A percentile compares a stretch with the other conserved stretches of the same genome.
These are phyloP conservation scores for Moringa oleifera DNA, from an alignment of 345 rosid genomes.

Conservation along the genomic window DNA sequence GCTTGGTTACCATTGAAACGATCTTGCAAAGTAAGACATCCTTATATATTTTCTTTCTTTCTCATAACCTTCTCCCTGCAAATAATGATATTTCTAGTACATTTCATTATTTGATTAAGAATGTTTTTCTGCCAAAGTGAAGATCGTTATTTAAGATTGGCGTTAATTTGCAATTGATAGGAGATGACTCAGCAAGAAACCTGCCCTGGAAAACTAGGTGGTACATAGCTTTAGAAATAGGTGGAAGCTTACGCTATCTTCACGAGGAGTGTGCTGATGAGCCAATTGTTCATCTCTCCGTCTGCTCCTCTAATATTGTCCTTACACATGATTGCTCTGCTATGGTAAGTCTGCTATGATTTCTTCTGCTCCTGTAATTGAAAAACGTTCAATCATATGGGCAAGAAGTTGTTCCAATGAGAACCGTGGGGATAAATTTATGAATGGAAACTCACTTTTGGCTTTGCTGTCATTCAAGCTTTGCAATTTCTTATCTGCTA, in stretches of 20 bases:
- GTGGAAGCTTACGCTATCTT: constrained; percentile 40
- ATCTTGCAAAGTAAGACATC: constrained; percentile 24
- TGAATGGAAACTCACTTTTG: constrained; percentile 4
- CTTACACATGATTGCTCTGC: constrained; percentile 25
- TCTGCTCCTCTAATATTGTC: constrained; percentile 26
- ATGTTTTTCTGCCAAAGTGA: too few species aligned
- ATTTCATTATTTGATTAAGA: too few species aligned
- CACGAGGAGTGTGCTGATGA: constrained; percentile 49
- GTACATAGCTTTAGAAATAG: constrained; percentile 38
- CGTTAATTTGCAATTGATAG: constrained; percentile 13
- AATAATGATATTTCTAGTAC: too few species aligned
- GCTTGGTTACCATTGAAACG: constrained; percentile 25
- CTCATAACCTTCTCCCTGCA: too few species aligned
- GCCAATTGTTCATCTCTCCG: constrained; percentile 37
- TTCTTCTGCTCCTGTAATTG: too few species aligned
- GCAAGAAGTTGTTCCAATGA: too few species aligned
- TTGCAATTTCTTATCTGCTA: constrained; percentile 30
- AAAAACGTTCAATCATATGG: too few species aligned
- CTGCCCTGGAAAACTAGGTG: constrained; percentile 49
- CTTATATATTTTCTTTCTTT: not conserved
- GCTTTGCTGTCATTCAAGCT: constrained; percentile 29
- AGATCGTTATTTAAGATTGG: too few species aligned
- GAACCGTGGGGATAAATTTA: not conserved
- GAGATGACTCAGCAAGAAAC: constrained; percentile 23
- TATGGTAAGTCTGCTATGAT: constrained; percentile 23